These are phyloP conservation scores for Volutella citrinella DNA, from an alignment of 2,329 filamentous ascomycete species.

Conservation along the genomic window DNA sequence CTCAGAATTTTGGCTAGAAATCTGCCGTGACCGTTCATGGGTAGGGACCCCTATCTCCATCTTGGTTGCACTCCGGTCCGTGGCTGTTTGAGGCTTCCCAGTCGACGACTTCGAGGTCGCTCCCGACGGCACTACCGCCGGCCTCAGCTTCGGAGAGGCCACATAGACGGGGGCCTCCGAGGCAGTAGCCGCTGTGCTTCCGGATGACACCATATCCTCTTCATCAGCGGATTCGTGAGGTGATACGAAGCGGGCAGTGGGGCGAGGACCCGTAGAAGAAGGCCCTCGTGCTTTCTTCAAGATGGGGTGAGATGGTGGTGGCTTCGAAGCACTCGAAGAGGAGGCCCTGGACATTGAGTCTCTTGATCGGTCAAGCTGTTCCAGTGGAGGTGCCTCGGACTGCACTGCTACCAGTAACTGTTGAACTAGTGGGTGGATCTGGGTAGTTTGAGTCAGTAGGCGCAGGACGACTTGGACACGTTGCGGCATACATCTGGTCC, in stretches of 20 bases:
- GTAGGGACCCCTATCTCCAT: no score
- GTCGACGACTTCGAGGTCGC: constrained; percentile 19
- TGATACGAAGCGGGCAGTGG: constrained; percentile 60
- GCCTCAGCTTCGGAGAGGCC: constrained; percentile 39
- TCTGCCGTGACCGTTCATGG: constrained; percentile 17
- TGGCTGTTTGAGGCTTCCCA: constrained; percentile 21
- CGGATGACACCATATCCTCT: constrained; percentile 39
- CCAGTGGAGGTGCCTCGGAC: constrained; percentile 12
- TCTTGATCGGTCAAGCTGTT: constrained; percentile 17
- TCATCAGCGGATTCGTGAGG: constrained; percentile 49
- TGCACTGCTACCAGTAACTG: constrained; percentile 25
- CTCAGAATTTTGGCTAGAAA: constrained; percentile 20
- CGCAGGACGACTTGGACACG: constrained; percentile 5
- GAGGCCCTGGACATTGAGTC: constrained; percentile 20
- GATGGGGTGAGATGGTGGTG: constrained; percentile 53
- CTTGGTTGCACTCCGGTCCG: not conserved
- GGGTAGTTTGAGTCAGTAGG: constrained; percentile 11
- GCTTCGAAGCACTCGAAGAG: constrained; percentile 42
- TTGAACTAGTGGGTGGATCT: constrained; percentile 28
- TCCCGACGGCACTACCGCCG: no score
- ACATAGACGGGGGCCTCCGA: constrained; percentile 28
- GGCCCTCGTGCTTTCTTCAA: constrained; percentile 57
- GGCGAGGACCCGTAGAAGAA: constrained; percentile 50
- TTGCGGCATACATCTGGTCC: constrained; percentile 42
- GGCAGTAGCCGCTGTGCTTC: constrained; percentile 34